Percentiles rank a stretch among this genome's conserved stretches.
Conservation (phyloP, 352 stramenopile genomes). For the Ochromonadaceae sp. region DNA sequence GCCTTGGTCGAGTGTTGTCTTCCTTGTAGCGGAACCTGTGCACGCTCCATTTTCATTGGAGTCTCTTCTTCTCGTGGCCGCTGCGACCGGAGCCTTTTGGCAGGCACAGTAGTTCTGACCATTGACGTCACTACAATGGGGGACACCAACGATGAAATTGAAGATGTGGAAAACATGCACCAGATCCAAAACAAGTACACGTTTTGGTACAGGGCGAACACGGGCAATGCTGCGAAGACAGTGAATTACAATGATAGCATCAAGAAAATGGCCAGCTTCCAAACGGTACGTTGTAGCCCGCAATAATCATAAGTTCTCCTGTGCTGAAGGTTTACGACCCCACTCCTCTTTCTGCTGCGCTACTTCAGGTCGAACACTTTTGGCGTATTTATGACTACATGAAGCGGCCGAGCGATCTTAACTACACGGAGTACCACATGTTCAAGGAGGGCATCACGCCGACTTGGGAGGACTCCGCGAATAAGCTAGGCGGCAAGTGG, state of each 20-base stretch:
- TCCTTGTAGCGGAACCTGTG: too few relatives aligned
- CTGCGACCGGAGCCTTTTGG: too few relatives aligned
- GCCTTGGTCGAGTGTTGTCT: too few relatives aligned
- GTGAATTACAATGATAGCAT: slow-evolving; percentile 85
- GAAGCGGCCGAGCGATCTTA: slow-evolving; percentile 65
- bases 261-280: slow-evolving; percentile 73
- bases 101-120: too few relatives aligned
- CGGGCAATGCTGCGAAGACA: slow-evolving; percentile 32
- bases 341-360: not conserved
- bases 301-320: not conserved
- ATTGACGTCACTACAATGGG: too few relatives aligned
- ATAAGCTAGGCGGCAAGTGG: slow-evolving; percentile 73
- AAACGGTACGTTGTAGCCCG: slow-evolving; percentile 41
- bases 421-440: slow-evolving; percentile 72
- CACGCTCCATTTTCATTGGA: too few relatives aligned
- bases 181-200: slow-evolving; percentile 60
- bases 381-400: slow-evolving; percentile 82
- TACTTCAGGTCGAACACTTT: slow-evolving; percentile 54
- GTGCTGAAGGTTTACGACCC: not conserved
- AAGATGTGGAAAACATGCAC: slow-evolving; percentile 14
- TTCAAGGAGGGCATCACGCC: slow-evolving; percentile 83
- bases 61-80: too few relatives aligned
- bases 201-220: slow-evolving; percentile 14
- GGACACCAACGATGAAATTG: not conserved
- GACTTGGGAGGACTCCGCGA: slow-evolving; percentile 76